Evolutionary conservation across 352 stramenopile species (phyloP), one percentile per base, ranked within the genome.

Genomic region (Pythium phragmiticola): DNA sequence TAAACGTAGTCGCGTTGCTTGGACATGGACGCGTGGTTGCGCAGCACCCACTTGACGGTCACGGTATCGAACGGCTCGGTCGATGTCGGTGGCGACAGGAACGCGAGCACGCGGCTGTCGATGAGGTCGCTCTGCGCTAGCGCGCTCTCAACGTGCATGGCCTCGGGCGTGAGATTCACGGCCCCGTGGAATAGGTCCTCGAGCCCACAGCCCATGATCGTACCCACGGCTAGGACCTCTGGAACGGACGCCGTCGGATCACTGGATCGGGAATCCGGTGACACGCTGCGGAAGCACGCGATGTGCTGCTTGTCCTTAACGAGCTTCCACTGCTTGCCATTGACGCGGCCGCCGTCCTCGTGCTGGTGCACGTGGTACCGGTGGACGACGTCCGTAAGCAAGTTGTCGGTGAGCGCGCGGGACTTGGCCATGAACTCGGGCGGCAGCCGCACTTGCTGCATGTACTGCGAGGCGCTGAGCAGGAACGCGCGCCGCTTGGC

Each of bases 1-100:
- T 83, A 90, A 34, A 90, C 74, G 59, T 88, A 78, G 63, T 90
- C 82, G 58, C 82, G 65, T 50, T 85, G 81, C 57, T 82, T 77
- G 28, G 73, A 76, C 37, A 89, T 69, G 39, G 78, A 72, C 65
- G 84, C 61, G 50, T 88, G 77, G 47, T 80, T 77, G 6, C 78
- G 74, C 43, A 89, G 56, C 19, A 77, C 66, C 79, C 80, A 90
- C 69, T 90, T 90, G 71, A 90, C 71, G 16, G 74, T 75, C 26
- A 90, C 58, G 36, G 78, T 77, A 17, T 71, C 68, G 65, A 90
- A 89, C 33, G 82, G 82, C n/a, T 81, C 72, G 50, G 45, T 66
- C 19, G 68, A 43, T 9, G 64, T 75, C 16, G 82, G 82, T 0
- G 69, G 68, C 46, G 76, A 55, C 28, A 88, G 76, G 36, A 80